Evolutionary conservation across 805 yeast species (phyloP).

Genomic region (Yarrowia hollandica): DNA sequence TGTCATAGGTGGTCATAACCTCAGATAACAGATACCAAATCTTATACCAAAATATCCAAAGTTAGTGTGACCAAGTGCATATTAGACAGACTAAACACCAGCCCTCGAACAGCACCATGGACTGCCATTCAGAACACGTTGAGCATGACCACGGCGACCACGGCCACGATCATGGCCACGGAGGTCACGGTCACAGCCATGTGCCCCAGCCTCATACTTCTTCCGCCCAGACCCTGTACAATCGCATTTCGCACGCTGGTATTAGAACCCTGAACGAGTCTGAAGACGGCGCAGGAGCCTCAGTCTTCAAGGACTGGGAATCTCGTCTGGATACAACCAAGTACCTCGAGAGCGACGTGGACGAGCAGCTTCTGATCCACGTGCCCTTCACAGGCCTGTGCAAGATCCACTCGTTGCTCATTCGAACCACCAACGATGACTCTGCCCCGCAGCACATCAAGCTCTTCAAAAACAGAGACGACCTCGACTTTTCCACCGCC

Average conservation of each 20-base stretch:
- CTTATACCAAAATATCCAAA: constrained; percentile 10
- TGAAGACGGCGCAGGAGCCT: constrained; percentile 52
- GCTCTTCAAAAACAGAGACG: constrained; percentile 67
- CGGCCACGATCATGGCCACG: constrained; percentile 46
- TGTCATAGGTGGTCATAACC: neutral
- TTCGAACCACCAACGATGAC: constrained; percentile 63
- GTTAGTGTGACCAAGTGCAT: constrained; percentile 7
- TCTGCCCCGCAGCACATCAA: constrained; percentile 70
- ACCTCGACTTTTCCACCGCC: constrained; percentile 71
- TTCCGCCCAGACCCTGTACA: constrained; percentile 59
- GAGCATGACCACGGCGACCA: constrained; percentile 19
- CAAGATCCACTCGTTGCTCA: constrained; percentile 68
- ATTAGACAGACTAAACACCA: neutral
- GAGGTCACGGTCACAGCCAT: constrained; percentile 44
- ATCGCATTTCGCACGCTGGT: constrained; percentile 59
- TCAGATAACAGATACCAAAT: constrained; percentile 20
- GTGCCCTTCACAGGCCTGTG: constrained; percentile 80
- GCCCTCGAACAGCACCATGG: neutral
- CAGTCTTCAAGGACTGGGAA: constrained; percentile 55
- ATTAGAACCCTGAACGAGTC: constrained; percentile 64
- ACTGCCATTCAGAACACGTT: constrained; percentile 25
- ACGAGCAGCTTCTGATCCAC: constrained; percentile 71
- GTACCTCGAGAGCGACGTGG: constrained; percentile 67
- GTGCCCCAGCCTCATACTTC: constrained; percentile 70
- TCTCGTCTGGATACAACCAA: constrained; percentile 51